These are phyloP conservation scores for Geranium rotundifolium DNA, from an alignment of 345 rosid genomes.

Conservation along the genomic window DNA sequence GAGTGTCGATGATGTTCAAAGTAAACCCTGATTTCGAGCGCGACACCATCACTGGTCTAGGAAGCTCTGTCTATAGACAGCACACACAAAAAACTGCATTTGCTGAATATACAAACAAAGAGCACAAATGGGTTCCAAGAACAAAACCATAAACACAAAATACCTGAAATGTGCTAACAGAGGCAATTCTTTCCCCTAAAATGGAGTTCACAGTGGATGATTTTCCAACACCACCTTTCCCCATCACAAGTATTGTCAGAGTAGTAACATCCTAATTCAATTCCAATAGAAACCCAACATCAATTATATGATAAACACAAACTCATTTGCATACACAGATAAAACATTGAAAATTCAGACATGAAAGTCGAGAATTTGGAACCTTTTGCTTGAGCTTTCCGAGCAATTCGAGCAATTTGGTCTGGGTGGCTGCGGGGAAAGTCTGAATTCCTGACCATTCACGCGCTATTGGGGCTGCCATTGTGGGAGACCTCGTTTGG, in stretches of 20 bases:
- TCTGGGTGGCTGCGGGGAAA: slow-evolving; percentile 71
- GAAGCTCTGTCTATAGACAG: slow-evolving; percentile 40
- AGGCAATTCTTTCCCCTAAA: slow-evolving; percentile 55
- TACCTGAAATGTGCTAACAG: slow-evolving; percentile 76
- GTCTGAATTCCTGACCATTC: slow-evolving; percentile 78
- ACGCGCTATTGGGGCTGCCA: slow-evolving; percentile 41
- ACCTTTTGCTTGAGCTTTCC: slow-evolving; percentile 74
- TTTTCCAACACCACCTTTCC: slow-evolving; percentile 85
- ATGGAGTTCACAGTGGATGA: slow-evolving; percentile 82
- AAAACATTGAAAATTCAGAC: too few relatives aligned
- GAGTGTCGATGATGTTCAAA: slow-evolving; percentile 66
- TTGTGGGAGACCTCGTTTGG: slow-evolving; percentile 1
- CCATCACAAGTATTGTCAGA: slow-evolving; percentile 71
- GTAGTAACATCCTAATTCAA: slow-evolving; percentile 44
- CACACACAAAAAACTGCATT: neutral
- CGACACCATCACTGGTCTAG: slow-evolving; percentile 70
- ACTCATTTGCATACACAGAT: neutral
- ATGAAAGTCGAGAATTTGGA: neutral
- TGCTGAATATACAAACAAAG: neutral
- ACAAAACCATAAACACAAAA: neutral
- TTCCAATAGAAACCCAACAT: neutral
- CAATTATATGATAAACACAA: neutral
- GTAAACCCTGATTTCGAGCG: slow-evolving; percentile 67
- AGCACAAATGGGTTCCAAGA: neutral
- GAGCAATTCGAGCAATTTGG: slow-evolving; percentile 55